Evolutionary conservation across 1,284 basidiomycete genomes (phyloP).

Genomic region (Polyporus tsugae): DNA sequence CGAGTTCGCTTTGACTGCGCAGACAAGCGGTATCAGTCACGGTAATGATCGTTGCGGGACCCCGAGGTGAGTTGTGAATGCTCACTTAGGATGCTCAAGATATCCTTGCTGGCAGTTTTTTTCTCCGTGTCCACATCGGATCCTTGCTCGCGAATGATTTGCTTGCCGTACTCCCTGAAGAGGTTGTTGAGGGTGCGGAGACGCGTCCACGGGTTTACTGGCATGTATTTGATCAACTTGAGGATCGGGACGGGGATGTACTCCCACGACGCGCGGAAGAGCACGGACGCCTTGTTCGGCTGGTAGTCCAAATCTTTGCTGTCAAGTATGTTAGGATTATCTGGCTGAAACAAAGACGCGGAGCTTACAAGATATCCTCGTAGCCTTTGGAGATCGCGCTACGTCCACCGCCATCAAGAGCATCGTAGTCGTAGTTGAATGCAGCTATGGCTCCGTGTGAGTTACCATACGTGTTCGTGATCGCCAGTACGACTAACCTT

Average conservation of each 20-base stretch:
- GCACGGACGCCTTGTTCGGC: slow-evolving; percentile 29
- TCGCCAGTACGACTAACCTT: slow-evolving; percentile 30
- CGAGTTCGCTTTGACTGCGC: slow-evolving; percentile 60
- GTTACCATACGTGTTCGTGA: not conserved
- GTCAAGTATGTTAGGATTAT: not conserved
- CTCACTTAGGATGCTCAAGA: slow-evolving; percentile 52
- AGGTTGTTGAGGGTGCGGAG: slow-evolving; percentile 35
- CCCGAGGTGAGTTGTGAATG: too few relatives aligned
- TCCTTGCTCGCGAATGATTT: slow-evolving; percentile 33
- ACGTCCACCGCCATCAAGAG: slow-evolving; percentile 35
- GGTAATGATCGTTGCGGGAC: too few relatives aligned
- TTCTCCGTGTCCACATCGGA: slow-evolving; percentile 21
- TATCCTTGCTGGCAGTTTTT: slow-evolving; percentile 39
- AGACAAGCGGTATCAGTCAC: too few relatives aligned
- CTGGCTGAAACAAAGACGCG: not conserved
- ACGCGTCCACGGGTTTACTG: slow-evolving; percentile 37
- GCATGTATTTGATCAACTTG: slow-evolving; percentile 37
- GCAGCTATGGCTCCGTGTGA: slow-evolving; percentile 33
- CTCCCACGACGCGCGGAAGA: slow-evolving; percentile 39
- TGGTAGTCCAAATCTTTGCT: slow-evolving; percentile 32
- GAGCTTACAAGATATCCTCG: slow-evolving; percentile 44
- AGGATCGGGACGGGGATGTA: slow-evolving; percentile 37
- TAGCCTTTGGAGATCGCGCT: slow-evolving; percentile 38
- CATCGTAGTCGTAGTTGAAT: slow-evolving; percentile 43
- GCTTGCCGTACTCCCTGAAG: slow-evolving; percentile 33